Evolutionary conservation across 768 basidiomycete genomes (phyloP).

Genomic region (Heimioporus sp.): DNA sequence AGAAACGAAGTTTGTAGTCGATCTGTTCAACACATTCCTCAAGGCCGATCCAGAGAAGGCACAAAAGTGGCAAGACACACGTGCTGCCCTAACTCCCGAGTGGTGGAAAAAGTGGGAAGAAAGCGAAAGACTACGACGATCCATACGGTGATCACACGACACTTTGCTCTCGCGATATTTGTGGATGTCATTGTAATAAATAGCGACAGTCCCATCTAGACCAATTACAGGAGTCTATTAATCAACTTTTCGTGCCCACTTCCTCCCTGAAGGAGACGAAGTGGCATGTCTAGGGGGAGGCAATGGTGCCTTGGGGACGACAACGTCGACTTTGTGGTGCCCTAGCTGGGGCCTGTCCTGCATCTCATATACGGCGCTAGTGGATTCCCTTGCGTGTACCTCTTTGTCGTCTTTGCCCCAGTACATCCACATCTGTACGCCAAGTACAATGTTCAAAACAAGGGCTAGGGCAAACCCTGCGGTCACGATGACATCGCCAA

Average conservation of each 20-base stretch:
- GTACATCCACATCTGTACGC: conserved; percentile 80
- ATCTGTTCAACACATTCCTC: conserved; percentile 23
- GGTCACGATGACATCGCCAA: conserved; percentile 75
- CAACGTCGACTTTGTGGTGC: conserved; percentile 39
- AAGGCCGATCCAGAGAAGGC: conserved; percentile 22
- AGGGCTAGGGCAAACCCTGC: conserved; percentile 86
- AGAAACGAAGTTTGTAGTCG: conserved; percentile 15
- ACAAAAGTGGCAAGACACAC: conserved; percentile 21
- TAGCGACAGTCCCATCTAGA: conserved; percentile 12
- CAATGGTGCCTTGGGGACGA: conserved; percentile 42
- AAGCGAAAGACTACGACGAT: conserved; percentile 13
- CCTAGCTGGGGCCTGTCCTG: conserved; percentile 24
- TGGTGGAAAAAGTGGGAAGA: conserved; percentile 34
- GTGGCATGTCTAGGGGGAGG: conserved; percentile 40
- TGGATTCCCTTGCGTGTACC: conserved; percentile 15
- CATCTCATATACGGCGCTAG: conserved; percentile 27
- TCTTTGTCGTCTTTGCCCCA: conserved; percentile 58
- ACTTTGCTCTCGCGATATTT: neutral
- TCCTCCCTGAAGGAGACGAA: conserved; percentile 53
- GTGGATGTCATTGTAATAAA: conserved; percentile 13
- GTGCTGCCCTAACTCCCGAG: conserved; percentile 21
- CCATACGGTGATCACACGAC: neutral
- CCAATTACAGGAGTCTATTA: conserved; percentile 32
- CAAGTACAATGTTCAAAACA: conserved; percentile 79
- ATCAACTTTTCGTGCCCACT: conserved; percentile 76